Evolutionary conservation across 148 eudicot genomes (phyloP).

Genomic region (Heliamphora exappendiculata): DNA sequence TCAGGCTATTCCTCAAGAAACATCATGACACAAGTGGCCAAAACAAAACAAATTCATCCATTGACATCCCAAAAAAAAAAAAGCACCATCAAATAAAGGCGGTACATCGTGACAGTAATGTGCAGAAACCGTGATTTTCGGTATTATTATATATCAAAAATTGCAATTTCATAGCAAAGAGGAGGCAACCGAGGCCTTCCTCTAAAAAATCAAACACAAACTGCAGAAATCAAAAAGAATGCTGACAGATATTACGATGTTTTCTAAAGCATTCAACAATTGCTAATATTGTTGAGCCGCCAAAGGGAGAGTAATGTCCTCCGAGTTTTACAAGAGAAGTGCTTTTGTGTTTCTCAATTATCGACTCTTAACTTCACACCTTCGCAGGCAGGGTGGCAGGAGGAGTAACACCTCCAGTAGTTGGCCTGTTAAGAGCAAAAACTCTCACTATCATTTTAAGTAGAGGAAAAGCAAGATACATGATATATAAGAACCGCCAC

Average conservation of each 20-base stretch:
- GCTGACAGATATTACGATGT: background rate
- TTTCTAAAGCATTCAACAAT: background rate
- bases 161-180: background rate
- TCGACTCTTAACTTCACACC: background rate
- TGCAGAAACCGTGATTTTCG: background rate
- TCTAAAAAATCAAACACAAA: background rate
- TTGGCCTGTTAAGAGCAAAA: conserved; percentile 13
- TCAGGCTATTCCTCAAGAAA: background rate
- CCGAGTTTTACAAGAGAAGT: background rate
- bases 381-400: conserved; percentile 1
- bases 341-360: background rate
- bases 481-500: no score
- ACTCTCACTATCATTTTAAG: background rate
- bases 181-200: conserved; percentile 8
- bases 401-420: conserved; percentile 18
- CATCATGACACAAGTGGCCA: background rate
- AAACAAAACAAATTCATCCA: background rate
- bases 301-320: background rate
- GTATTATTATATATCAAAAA: background rate
- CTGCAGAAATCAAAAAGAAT: background rate
- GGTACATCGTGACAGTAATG: background rate
- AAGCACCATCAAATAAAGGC: background rate
- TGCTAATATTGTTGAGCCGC: background rate
- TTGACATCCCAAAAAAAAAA: background rate
- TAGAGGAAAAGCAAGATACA: background rate